Evolutionary conservation across 176 grass and related monocot genomes (phyloP), one percentile per base, ranked within the genome.

Genomic region (Aegilops speltoides): DNA sequence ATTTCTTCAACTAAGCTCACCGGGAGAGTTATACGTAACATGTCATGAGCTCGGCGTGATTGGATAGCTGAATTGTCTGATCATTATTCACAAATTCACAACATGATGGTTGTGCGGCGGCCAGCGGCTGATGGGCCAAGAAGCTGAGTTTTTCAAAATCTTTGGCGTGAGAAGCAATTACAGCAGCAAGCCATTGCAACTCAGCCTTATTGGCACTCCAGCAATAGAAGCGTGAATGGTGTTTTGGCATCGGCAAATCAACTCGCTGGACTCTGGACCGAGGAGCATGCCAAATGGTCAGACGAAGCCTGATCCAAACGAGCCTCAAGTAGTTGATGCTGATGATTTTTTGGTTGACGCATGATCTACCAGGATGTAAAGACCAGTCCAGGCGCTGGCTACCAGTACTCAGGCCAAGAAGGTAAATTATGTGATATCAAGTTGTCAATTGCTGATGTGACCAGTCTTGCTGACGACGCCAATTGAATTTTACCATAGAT

Each of bases 1-100:
- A 98, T 82, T 98, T 98, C 87, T 98, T 98, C 91, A 95, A 95
- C 87, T 98, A 78, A 93, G 57, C 80, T 73, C 69, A 61, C 64
- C 23, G 7, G 2, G 37, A 48, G 63, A 90, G 52, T 63, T 77
- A 16, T 45, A 73, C 62, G 28, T 33, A 33, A 31, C 82, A 34
- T 81, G 78, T 17, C 74, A 45, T 4, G 57, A 77, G 88, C 37
- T 83, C 0, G 7, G 64, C 52, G 19, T 50, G 66, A 37, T 78
- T 50, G 59, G 32, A 25, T 46, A 40, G 36, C 79, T 76, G 73
- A 41, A 83, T 54, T 34, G 25, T 32, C 41, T 74, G 65, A 59
- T n/a, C 19, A 68, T 22, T 56, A 6, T 36, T 31, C 54, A 54
- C 48, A 52, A 52, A 52, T 52, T 50, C 48, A 29, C 77, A 19